Base-by-base conservation (phyloP, 306 rosid species). In the Abrus precatorius region DNA sequence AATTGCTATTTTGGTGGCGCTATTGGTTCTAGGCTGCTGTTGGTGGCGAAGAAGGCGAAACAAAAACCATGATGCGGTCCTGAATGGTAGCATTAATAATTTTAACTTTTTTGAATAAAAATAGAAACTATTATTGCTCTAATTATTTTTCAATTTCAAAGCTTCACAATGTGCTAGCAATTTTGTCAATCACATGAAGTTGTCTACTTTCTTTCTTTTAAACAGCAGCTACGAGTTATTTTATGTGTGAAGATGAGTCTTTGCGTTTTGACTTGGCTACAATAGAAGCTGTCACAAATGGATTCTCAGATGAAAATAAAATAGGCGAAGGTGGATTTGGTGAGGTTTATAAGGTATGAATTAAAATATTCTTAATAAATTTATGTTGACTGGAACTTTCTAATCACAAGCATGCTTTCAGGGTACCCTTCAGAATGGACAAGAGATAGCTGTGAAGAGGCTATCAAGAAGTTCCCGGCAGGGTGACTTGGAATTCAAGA, bases 321-420 rank as follows among this genome's bases (percentile, higher is more conserved):
- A 34, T 80, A 27, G 90, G 90, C 29, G 69, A 84, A 87, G 88
- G 90, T n/a, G 88, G 86, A 75, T 87, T 82, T 74, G 88, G 88
- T 12, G 82, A 9, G 1, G 90, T 84, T 41, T 84, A 75, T 72
- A 69, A 87, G 87, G 90, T 82, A 70, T 0, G 34, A 5, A 41
- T 38, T n/a, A 38, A 38, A 20, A 33, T 33, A 20, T 20, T 20
- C 20, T 20, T 20, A 20, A 20, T 20, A 20, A 45, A 20, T 40
- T 72, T 1, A 3, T 32, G 69, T 11, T 13, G 5, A 54, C 59
- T 85, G 64, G n/a, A 11, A 1, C 14, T 67, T 50, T 56, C 30
- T 32, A 20, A 79, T 72, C 7, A 14, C 34, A 45, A 32, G 5
- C 11, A 33, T 80, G n/a, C 3, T 78, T 45, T 60, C 64, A 89